Evolutionary conservation across 1,284 basidiomycete genomes (phyloP).

Genomic region (Cryptococcus floricola): DNA sequence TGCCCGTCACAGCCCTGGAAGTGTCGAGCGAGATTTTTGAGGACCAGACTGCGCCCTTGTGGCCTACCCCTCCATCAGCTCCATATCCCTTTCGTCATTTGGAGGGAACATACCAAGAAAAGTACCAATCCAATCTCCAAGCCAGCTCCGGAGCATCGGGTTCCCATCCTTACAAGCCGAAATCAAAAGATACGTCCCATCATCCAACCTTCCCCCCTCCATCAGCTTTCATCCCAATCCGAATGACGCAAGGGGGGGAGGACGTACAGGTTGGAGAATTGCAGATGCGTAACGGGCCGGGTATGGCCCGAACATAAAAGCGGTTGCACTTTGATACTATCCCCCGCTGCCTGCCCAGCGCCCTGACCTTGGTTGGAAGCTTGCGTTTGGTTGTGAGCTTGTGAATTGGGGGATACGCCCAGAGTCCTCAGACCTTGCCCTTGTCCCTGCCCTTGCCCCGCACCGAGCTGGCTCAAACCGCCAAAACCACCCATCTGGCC

Average conservation of each 20-base stretch:
- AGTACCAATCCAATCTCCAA: conserved; percentile 97
- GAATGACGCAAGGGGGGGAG: not conserved
- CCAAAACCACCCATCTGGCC: no score
- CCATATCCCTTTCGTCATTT: not conserved
- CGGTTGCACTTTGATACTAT: conserved; percentile 47
- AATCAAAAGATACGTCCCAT: conserved; percentile 79
- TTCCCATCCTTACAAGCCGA: conserved; percentile 96
- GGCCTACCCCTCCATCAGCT: conserved; percentile 52
- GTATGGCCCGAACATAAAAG: conserved; percentile 56
- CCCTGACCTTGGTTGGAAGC: not conserved
- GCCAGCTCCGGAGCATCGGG: conserved; percentile 93
- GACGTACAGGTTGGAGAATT: conserved; percentile 64
- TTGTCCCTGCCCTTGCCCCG: no score
- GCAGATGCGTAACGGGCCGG: conserved; percentile 86
- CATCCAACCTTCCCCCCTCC: conserved; percentile 53
- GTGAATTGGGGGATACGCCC: no score
- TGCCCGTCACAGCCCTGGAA: conserved; percentile 83
- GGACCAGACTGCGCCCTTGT: conserved; percentile 98
- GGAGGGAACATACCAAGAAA: conserved; percentile 63
- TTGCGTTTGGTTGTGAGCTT: no score
- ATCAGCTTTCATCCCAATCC: not conserved
- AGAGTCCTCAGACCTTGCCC: no score
- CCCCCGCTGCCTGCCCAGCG: not conserved
- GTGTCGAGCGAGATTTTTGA: conserved; percentile 87
- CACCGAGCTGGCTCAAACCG: no score